Base-by-base conservation (phyloP, 306 rosid genomes). In the Sphenostylis stenocarpa region DNA sequence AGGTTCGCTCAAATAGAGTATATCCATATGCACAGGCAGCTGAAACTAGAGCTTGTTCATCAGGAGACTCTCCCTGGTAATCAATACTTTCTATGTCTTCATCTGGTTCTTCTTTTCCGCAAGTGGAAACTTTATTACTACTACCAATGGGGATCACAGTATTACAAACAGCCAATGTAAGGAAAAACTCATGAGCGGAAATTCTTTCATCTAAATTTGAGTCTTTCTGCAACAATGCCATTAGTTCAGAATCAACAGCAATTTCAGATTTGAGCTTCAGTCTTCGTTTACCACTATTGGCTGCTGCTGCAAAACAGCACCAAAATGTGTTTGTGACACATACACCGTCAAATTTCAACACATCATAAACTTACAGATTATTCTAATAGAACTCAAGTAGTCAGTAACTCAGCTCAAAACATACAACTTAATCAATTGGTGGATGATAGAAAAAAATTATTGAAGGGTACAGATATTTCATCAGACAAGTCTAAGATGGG, bases 21-120 rank as follows among this genome's bases (percentile, higher is more conserved):
- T 86, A 93, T 56, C 96, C 92, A 84, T 93, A 90, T 24, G 92
- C 89, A 69, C 89, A 85, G 52, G 97, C 94, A 14, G 97, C 97
- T 51, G 88, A 72, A 86, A 90, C 97, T 63, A 93, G 77, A 5
- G 96, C 96, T 80, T 90, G 96, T 74, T 93, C 97, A 36, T 93
- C 97, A 49, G 97, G 97, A 72, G 97, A 93, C 78, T 93, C 97
- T 57, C 97, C 97, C 76, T 93, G 97, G 86, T 93, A 93, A 72
- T 80, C 80, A 75, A 91, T 86, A 48, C 80, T n/a, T 67, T 66
- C 70, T 41, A 34, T 49, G 45, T 67, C 88, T 72, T 83, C 85
- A 61, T 80, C 73, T 60, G 86, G 78, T 76, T 76, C 91, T 72
- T 71, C 81, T 67, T 75, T 56, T 24, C 49, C 70, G 24, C 41